A percentile compares a stretch with the other conserved stretches of the same genome.
phyloP scores from a whole-genome alignment of 768 basidiomycete species.

The Leccinum uliginosum region DNA sequence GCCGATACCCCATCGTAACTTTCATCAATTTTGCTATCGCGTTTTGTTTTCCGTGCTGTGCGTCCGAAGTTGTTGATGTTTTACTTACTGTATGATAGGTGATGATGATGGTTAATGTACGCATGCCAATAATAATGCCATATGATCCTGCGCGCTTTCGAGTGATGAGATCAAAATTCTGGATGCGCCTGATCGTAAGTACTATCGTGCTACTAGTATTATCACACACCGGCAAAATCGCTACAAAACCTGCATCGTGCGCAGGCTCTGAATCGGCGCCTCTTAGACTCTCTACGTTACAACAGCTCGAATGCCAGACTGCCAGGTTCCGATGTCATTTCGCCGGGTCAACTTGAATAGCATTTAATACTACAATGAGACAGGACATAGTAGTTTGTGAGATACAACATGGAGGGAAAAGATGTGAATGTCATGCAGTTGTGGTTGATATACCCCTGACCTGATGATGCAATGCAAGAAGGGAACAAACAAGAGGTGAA shows the following conservation, averaged over 20 bases:
- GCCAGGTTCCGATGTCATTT: slow-evolving; percentile 72
- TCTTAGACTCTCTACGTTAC: slow-evolving; percentile 50
- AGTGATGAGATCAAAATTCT: no score
- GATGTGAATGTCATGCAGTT: slow-evolving; percentile 4
- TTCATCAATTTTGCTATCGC: neutral
- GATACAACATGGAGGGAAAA: slow-evolving; percentile 10
- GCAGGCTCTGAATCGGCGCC: neutral
- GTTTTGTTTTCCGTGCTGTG: neutral
- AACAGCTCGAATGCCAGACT: slow-evolving; percentile 83
- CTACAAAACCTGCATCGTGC: no score
- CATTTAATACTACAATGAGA: slow-evolving; percentile 5
- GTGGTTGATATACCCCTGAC: slow-evolving; percentile 10
- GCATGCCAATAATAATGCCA: no score
- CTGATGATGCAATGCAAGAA: slow-evolving; percentile 9
- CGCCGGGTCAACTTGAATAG: neutral
- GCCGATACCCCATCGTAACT: neutral
- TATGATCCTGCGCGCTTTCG: no score
- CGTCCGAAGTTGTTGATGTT: neutral
- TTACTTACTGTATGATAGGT: neutral
- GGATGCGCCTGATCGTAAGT: no score
- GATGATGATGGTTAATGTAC: neutral
- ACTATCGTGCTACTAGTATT: no score
- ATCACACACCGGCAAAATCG: neutral
- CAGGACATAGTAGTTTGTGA: neutral
- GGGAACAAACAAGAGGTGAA: no score